A percentile compares a stretch with the other conserved stretches of the same genome.
Conservation (phyloP, 1,139 yeast species). For the Pneumocystis jirovecii region DNA sequence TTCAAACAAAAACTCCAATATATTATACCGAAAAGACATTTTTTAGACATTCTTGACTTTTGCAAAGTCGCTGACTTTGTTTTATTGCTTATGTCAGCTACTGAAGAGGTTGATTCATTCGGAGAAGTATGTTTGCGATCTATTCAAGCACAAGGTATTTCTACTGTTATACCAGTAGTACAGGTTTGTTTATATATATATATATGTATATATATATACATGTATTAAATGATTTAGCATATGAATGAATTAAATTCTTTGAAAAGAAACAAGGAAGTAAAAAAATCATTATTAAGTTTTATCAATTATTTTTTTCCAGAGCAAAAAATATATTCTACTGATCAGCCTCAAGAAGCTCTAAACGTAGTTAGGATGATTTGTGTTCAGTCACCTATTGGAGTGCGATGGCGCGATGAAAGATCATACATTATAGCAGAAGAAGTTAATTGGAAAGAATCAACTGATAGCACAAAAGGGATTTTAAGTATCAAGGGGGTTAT, state of each 20-base stretch:
- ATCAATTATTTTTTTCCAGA: slow-evolving; percentile 73
- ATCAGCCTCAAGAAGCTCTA: slow-evolving; percentile 47
- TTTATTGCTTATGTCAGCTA: slow-evolving; percentile 71
- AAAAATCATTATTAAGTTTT: slow-evolving; percentile 67
- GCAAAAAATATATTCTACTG: slow-evolving; percentile 54
- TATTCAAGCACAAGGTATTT: slow-evolving; percentile 81
- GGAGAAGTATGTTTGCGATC: slow-evolving; percentile 88
- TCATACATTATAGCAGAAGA: slow-evolving; percentile 72
- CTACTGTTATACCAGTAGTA: slow-evolving; percentile 66
- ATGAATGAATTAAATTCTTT: slow-evolving; percentile 50
- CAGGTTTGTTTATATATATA: slow-evolving; percentile 15
- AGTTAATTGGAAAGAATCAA: slow-evolving; percentile 32
- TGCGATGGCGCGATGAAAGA: slow-evolving; percentile 83
- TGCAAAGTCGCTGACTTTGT: slow-evolving; percentile 83
- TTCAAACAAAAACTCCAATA: slow-evolving; percentile 66
- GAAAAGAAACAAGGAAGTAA: slow-evolving; percentile 62
- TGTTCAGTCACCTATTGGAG: slow-evolving; percentile 72
- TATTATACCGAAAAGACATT: slow-evolving; percentile 55
- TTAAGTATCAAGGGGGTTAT: slow-evolving; percentile 66
- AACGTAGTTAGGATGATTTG: slow-evolving; percentile 63
- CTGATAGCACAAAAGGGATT: slow-evolving; percentile 19
- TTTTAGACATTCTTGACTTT: slow-evolving; percentile 64
- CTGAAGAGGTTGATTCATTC: slow-evolving; percentile 62
- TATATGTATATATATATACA: background rate
- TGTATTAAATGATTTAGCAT: slow-evolving; percentile 30